Evolutionary conservation across 225 moss, liverwort and hornwort genomes (phyloP).

Genomic region (Straminergon stramineum): DNA sequence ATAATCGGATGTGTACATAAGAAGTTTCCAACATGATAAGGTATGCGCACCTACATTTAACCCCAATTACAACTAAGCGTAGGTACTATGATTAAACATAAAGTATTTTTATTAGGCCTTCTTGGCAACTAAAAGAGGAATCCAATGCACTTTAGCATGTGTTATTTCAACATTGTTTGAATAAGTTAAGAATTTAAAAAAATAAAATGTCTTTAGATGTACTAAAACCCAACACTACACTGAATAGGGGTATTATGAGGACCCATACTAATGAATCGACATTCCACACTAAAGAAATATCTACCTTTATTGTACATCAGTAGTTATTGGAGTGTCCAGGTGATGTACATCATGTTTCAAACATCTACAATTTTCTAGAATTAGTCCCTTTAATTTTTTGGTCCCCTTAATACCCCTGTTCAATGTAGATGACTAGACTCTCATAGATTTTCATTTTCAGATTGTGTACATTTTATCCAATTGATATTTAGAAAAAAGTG

Average conservation of each 20-base stretch:
- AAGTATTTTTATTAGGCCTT: not conserved
- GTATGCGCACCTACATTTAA: no score
- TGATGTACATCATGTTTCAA: no score
- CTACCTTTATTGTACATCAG: no score
- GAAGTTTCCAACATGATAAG: not conserved
- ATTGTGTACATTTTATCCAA: not conserved
- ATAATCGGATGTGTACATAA: not conserved
- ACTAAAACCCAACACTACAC: not conserved
- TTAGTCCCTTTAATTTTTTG: no score
- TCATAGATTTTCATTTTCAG: not conserved
- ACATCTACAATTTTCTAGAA: no score
- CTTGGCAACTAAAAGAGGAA: not conserved
- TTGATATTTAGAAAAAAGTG: fast-evolving
- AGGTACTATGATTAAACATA: not conserved
- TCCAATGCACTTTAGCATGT: not conserved
- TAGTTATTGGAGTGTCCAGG: no score
- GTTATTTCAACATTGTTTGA: not conserved
- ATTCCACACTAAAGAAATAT: no score
- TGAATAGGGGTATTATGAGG: no score
- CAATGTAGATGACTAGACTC: not conserved
- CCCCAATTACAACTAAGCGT: not conserved
- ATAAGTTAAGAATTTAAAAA: not conserved
- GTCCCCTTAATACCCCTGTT: no score
- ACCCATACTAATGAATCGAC: no score
- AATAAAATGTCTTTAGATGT: not conserved